Evolutionary conservation across 768 basidiomycete genomes (phyloP), one percentile per base, ranked within the genome.

Genomic region (Obba rivulosa): DNA sequence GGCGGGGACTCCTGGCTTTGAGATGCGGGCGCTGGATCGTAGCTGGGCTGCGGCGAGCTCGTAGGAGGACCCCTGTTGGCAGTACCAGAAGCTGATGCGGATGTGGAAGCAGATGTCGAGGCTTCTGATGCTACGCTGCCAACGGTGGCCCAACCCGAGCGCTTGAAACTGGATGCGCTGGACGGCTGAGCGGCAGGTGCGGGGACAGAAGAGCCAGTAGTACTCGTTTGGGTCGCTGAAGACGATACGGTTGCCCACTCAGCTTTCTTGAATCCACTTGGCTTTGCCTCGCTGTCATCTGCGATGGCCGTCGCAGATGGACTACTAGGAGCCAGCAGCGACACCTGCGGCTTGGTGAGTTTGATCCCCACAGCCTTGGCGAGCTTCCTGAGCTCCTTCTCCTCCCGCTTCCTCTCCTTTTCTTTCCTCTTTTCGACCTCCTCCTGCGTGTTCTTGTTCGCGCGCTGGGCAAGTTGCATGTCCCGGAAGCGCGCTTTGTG

Each of bases 331-430:
- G 53, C 45, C 4, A 48, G 13, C 13, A 57, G 43, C 1, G 61
- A 25, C 13, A 49, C 46, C 10, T 49, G 56, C 16, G 69, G 70
- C 48, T 66, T 69, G 8, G 64, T 54, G 54, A 91, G 79, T 65
- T 76, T 87, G 61, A 92, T 79, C 3, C 90, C 90, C 34, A 78
- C 81, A 0, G 90, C 90, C 43, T 81, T 85, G 7, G 90, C 90
- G 24, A 91, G 80, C 64, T 90, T 90, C 48, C 87, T 73, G 21
- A 92, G 72, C 58, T 91, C 87, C 63, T 85, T 90, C 63, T 91
- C 88, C 64, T 92, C 89, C 34, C 88, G 75, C 62, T 82, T 87
- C 4, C 85, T 77, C 62, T 92, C 89, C 65, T 92, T 91, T 68
- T 91, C 89, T 59, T 87, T 87, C 43, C 85, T 78, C 57, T 76